Evolutionary conservation across 352 stramenopile genomes (phyloP), one percentile per base, ranked within the genome.

Genomic region (Phytophthora pluvialis): DNA sequence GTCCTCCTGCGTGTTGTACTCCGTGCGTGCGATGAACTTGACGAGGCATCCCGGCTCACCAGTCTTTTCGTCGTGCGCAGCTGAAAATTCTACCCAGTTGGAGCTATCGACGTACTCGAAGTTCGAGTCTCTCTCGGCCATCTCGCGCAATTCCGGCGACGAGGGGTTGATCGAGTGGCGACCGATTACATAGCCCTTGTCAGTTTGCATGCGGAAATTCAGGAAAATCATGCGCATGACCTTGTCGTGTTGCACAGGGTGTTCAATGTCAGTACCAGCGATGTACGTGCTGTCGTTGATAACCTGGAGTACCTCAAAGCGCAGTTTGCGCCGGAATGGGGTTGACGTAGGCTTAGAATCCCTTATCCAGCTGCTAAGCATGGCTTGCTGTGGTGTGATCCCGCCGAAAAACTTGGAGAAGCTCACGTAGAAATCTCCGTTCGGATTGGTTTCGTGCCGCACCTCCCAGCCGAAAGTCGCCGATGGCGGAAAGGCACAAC

Each of bases 1-100:
- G 50, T 84, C 73, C 36, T 88, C 75, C 43, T 88, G 77, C 21
- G 77, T 87, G 59, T 87, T 77, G 66, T 87, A 88, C 62, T 80
- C 77, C 8, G 79, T 77, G 16, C 78, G 72, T 25, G 75, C 78
- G 32, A 84, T 77, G 61, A 90, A 90, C 61, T 88, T 88, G 69
- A 90, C 77, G 26, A 75, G 72, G 29, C 78, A 84, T 9, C 79
- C 77, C 25, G 64, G 16, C 32, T 79, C 67, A 15, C 73, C 70
- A 4, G 73, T 75, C 5, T 42, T 46, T 49, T 61, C 49, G 55
- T 83, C 75, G 1, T 60, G 25, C 5, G 65, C 65, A 18, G 58
- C 35, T 31, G 67, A 66, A 69, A 90, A 90, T 62, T 81, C 72
- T 33, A 84, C 77, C 75, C 75, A 84, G 60, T 78, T 81, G 51